These are phyloP conservation scores for Nemania abortiva DNA, from an alignment of 2,329 filamentous ascomycete genomes.

Conservation along the genomic window DNA sequence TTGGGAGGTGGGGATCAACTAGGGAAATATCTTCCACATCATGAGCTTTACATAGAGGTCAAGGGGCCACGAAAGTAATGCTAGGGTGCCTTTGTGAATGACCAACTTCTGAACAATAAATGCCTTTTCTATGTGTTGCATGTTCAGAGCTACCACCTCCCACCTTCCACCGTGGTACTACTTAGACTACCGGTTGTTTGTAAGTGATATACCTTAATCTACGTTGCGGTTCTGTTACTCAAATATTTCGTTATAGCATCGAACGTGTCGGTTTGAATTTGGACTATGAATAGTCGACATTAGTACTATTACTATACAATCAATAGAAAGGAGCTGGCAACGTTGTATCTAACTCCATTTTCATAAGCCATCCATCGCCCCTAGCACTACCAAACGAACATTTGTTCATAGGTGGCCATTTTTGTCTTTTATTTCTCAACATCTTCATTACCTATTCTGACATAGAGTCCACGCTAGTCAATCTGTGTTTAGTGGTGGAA, in stretches of 20 bases:
- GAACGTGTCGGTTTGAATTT: neutral
- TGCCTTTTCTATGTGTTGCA: constrained; percentile 23
- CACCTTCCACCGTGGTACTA: neutral
- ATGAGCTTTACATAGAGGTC: constrained; percentile 45
- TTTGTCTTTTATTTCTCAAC: constrained; percentile 2
- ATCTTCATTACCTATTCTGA: constrained; percentile 3
- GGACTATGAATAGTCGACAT: constrained; percentile 2
- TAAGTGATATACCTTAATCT: constrained; percentile 4
- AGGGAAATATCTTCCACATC: constrained; percentile 40
- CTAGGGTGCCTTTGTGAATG: constrained; percentile 43
- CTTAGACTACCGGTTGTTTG: neutral
- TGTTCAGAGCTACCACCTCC: neutral
- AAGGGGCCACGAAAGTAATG: constrained; percentile 41
- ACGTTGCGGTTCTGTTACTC: neutral
- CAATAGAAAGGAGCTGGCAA: constrained; percentile 11
- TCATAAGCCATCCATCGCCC: constrained; percentile 20
- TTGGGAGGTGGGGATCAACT: constrained; percentile 44
- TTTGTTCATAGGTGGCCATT: constrained; percentile 3
- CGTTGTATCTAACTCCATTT: constrained; percentile 11
- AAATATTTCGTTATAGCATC: constrained; percentile 2
- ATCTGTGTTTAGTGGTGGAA: constrained; percentile 83
- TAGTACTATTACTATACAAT: constrained; percentile 28
- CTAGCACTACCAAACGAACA: neutral
- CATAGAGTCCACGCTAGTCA: neutral
- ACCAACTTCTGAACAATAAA: constrained; percentile 29